phyloP scores from a whole-genome alignment of 108 stramenopile genomes.

The Pseudonitzschia delicatissima region DNA sequence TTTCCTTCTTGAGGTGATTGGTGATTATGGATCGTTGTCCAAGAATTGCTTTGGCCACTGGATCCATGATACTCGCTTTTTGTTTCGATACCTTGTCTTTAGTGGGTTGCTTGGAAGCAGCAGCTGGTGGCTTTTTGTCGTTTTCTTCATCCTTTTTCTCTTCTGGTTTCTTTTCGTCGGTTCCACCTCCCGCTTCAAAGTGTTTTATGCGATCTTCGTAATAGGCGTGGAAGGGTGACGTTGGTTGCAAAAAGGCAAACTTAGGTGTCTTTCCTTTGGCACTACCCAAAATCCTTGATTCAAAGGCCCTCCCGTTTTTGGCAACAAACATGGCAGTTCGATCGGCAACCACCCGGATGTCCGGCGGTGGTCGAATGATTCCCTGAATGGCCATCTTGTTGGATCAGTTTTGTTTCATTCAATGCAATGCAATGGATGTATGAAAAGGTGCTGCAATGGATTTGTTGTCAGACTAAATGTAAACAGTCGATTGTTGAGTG shows the following conservation, averaged over 20 bases:
- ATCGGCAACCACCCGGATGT: constrained; percentile 94
- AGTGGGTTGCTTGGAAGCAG: background rate
- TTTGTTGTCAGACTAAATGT: no score
- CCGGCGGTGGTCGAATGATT: constrained; percentile 95
- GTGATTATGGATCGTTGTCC: constrained; percentile 47
- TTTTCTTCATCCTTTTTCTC: constrained; percentile 27
- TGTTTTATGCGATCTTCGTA: constrained; percentile 91
- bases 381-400: constrained; percentile 72
- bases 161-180: constrained; percentile 34
- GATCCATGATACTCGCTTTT: constrained; percentile 73
- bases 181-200: constrained; percentile 26
- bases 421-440: no score
- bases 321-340: constrained; percentile 96
- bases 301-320: constrained; percentile 95
- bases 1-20: constrained; percentile 22
- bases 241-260: constrained; percentile 93
- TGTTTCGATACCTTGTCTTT: constrained; percentile 18
- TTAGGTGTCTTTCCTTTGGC: constrained; percentile 91
- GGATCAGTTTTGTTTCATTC: background rate
- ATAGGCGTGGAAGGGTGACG: constrained; percentile 95
- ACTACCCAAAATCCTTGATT: constrained; percentile 71
- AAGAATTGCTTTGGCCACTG: constrained; percentile 69
- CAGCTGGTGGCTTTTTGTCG: background rate
- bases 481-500: no score
- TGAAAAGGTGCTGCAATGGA: no score